Evolutionary conservation across 345 rosid genomes (phyloP), one percentile per base, ranked within the genome.

Genomic region (Hypericum perforatum): DNA sequence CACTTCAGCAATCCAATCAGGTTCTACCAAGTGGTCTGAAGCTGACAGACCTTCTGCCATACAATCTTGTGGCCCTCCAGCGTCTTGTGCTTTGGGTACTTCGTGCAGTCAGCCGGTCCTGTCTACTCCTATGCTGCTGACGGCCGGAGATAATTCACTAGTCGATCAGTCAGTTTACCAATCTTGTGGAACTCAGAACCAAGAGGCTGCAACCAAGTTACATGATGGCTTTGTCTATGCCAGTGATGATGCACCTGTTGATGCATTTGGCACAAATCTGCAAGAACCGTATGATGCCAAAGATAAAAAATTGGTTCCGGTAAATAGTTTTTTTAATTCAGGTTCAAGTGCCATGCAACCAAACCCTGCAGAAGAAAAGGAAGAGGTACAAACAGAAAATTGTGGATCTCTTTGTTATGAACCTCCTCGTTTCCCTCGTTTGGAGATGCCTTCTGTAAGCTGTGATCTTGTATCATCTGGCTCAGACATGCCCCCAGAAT

Each of bases 381-480:
- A 60, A 59, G 66, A 56, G 41, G 52, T 56, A 43, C 52, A 63
- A 37, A 61, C 62, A 58, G 71, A 74, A 54, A 78, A 70, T 59
- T 70, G 71, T 54, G 95, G 97, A 58, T 62, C 86, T 61, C 82
- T 92, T 38, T 92, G 85, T 60, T 92, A 92, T 54, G 97, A 92
- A 70, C 98, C 98, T 74, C 98, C 98, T 54, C 86, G 98, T 54
- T 92, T 88, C 69, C 91, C 97, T 55, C 74, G 94, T 71, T 71
- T 88, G 74, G 98, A 92, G 53, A 68, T 92, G 58, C 98, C 98
- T 3, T 89, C 88, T 66, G 76, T 88, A 61, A 92, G 95, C 73
- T 88, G 98, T 73, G 98, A 92, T 69, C 97, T 92, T 66, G 66
- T 80, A 73, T 83, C 79, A 59, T 73, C 95, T 65, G 77, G 81